Percentiles rank a stretch among this genome's conserved stretches.
Evolutionary conservation across 2,329 filamentous ascomycete genomes (phyloP).

Genomic region (Pseudogymnoascus sp.): DNA sequence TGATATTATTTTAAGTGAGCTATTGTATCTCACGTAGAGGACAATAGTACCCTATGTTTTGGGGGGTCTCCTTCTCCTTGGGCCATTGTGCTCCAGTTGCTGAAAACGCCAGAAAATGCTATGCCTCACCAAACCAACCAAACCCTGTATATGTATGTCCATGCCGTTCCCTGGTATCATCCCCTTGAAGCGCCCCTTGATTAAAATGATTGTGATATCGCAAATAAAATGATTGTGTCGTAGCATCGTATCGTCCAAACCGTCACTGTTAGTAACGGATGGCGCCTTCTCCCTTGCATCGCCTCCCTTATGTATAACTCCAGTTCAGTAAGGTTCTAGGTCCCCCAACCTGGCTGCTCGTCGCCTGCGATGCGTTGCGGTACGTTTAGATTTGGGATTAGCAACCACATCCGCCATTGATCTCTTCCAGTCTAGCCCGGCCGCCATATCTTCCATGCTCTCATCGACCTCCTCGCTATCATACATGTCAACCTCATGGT

Average conservation of each 20-base stretch:
- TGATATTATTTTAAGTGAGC: conserved; percentile 1
- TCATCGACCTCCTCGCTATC: conserved; percentile 7
- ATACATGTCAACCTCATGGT: not conserved
- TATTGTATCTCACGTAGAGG: not conserved
- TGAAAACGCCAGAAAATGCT: not conserved
- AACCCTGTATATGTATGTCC: not conserved
- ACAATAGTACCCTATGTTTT: not conserved
- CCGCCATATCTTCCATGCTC: not conserved
- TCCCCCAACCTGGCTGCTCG: conserved; percentile 1
- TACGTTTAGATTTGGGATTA: conserved; percentile 7
- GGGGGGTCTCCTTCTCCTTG: not conserved
- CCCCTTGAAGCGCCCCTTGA: not conserved
- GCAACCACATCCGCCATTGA: not conserved
- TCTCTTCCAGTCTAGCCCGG: conserved; percentile 10
- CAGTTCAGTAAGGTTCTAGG: conserved; percentile 3
- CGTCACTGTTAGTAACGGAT: not conserved
- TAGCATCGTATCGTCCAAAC: not conserved
- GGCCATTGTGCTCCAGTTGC: not conserved
- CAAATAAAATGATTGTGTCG: conserved; percentile 1
- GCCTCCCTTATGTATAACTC: not conserved
- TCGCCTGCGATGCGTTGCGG: not conserved
- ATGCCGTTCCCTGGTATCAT: not conserved
- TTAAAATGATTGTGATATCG: conserved; percentile 8
- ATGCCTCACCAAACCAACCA: not conserved
- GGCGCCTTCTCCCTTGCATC: not conserved